Conservation (phyloP, 2,329 filamentous ascomycete genomes). For the Aotearoamyces nothofagi region DNA sequence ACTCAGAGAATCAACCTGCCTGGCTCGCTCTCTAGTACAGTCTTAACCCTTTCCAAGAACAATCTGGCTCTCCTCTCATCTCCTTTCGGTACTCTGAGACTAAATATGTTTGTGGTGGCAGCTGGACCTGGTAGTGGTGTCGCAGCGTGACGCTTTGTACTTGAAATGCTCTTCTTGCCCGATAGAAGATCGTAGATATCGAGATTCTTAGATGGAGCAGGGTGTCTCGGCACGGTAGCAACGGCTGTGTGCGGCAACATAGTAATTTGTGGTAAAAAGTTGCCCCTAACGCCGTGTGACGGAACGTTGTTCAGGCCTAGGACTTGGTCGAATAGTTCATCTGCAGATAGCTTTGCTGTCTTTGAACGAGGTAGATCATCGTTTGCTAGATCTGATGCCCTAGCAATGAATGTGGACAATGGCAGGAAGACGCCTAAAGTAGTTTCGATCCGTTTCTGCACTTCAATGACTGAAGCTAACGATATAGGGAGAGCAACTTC, state of each 20-base stretch:
- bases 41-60: constrained; percentile 79
- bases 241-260: constrained; percentile 33
- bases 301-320: constrained; percentile 48
- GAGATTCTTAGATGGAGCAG: constrained; percentile 29
- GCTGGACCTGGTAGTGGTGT: constrained; percentile 30
- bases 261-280: constrained; percentile 58
- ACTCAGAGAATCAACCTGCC: constrained; percentile 53
- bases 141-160: constrained; percentile 17
- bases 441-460: constrained; percentile 66
- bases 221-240: constrained; percentile 16
- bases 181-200: constrained; percentile 79
- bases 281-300: constrained; percentile 39
- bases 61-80: constrained; percentile 71
- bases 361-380: constrained; percentile 61
- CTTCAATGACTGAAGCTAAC: constrained; percentile 60
- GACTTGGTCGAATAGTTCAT: constrained; percentile 82
- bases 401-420: constrained; percentile 72
- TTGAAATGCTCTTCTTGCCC: constrained; percentile 23
- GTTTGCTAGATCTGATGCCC: constrained; percentile 78
- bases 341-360: constrained; percentile 48
- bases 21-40: constrained; percentile 66
- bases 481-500: constrained; percentile 64
- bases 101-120: constrained; percentile 61
- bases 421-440: constrained; percentile 70
- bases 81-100: constrained; percentile 58